These are phyloP conservation scores for Fistulifera pelliculosa DNA, from an alignment of 108 stramenopile genomes.

Conservation along the genomic window DNA sequence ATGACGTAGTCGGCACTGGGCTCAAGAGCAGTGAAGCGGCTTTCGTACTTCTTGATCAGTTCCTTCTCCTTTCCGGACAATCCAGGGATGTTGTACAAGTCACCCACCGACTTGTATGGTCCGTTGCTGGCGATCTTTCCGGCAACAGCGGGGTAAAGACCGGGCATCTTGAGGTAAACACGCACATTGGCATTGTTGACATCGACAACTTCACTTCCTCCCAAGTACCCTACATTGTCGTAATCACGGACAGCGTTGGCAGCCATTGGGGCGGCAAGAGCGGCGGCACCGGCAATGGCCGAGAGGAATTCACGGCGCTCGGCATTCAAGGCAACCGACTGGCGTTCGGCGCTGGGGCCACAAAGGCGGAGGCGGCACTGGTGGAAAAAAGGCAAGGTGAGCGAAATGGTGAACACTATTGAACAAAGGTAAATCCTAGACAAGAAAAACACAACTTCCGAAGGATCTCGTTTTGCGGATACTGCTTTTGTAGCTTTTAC, in stretches of 20 bases:
- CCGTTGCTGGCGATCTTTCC: slow-evolving; percentile 95
- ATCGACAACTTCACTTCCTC: slow-evolving; percentile 76
- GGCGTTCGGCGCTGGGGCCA: slow-evolving; percentile 38
- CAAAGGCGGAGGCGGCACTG: slow-evolving; percentile 78
- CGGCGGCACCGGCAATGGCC: slow-evolving; percentile 61
- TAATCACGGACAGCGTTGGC: slow-evolving; percentile 81
- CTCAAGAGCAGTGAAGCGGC: slow-evolving; percentile 70
- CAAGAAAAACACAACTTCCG: background rate
- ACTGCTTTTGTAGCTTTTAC: no score
- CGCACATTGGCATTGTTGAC: slow-evolving; percentile 98
- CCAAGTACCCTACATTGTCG: slow-evolving; percentile 69
- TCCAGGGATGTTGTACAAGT: slow-evolving; percentile 92
- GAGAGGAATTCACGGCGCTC: slow-evolving; percentile 78
- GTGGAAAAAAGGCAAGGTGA: slow-evolving; percentile 5
- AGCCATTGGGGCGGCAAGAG: slow-evolving; percentile 44
- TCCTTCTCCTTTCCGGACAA: slow-evolving; percentile 85
- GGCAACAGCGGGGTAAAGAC: slow-evolving; percentile 93
- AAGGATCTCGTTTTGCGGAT: no score
- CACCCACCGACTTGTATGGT: slow-evolving; percentile 89
- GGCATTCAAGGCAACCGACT: slow-evolving; percentile 55
- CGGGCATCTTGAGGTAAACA: slow-evolving; percentile 91
- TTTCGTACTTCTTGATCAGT: slow-evolving; percentile 95
- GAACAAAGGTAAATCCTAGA: background rate
- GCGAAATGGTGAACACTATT: background rate
- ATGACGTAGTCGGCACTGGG: slow-evolving; percentile 81